Evolutionary conservation across 768 basidiomycete species (phyloP).

Genomic region (Pulveroboletus ravenelii): DNA sequence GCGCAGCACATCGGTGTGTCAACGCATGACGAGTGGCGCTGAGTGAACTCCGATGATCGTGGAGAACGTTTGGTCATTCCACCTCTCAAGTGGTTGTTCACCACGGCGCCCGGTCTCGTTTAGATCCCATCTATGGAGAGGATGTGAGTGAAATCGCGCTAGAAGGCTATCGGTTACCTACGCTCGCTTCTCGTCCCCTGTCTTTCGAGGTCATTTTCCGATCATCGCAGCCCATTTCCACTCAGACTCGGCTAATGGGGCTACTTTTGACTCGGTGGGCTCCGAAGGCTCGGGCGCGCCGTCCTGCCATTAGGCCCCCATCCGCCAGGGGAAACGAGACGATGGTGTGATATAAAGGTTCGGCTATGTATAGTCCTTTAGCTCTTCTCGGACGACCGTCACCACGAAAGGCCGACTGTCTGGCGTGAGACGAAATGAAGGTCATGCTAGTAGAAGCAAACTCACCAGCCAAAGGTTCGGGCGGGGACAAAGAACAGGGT

Average conservation of each 20-base stretch:
- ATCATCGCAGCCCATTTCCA: not conserved
- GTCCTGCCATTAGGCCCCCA: not conserved
- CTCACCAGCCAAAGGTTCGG: not conserved
- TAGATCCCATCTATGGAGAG: conserved; percentile 4
- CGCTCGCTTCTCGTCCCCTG: no score
- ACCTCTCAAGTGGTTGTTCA: conserved; percentile 3
- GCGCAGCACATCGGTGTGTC: not conserved
- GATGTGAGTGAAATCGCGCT: conserved; percentile 4
- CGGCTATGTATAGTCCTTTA: not conserved
- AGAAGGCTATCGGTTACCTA: conserved; percentile 17
- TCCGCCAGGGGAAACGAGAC: not conserved
- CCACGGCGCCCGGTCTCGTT: conserved; percentile 2
- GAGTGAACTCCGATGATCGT: conserved; percentile 4
- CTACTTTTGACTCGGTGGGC: no score
- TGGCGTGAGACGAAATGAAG: not conserved
- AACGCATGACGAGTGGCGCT: not conserved
- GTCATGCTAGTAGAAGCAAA: not conserved
- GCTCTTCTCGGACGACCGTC: no score
- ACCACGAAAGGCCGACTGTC: not conserved
- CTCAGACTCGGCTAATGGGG: not conserved
- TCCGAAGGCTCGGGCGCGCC: not conserved
- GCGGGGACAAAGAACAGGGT: not conserved
- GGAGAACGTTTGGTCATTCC: conserved; percentile 14
- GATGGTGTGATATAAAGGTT: not conserved
- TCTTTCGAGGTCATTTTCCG: not conserved